phyloP scores from a whole-genome alignment of 495 filamentous ascomycete genomes.

The Recurvomyces mirabilis region DNA sequence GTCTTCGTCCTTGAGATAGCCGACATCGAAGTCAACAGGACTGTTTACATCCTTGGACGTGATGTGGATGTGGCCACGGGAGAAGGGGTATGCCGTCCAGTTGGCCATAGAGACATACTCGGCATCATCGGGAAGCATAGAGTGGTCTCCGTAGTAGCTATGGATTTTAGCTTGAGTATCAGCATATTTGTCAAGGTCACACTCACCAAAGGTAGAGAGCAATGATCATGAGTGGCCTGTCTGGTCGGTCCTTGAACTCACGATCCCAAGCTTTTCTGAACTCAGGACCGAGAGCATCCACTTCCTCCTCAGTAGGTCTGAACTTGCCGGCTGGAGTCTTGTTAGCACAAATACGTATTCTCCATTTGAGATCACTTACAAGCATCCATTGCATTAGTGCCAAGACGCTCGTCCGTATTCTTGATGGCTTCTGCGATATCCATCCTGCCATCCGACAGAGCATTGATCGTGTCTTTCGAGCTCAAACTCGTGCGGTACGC shows the following conservation, averaged over 20 bases:
- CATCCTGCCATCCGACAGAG: slow-evolving; percentile 27
- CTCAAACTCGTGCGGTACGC: slow-evolving; percentile 19
- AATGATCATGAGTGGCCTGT: slow-evolving; percentile 21
- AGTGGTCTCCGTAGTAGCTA: slow-evolving; percentile 19
- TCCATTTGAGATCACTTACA: too few relatives aligned
- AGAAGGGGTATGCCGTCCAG: slow-evolving; percentile 41
- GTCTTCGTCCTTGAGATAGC: slow-evolving; percentile 26
- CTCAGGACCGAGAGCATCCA: slow-evolving; percentile 21
- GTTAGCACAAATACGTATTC: too few relatives aligned
- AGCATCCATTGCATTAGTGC: slow-evolving; percentile 42
- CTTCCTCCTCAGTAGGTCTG: slow-evolving; percentile 19
- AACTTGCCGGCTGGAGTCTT: slow-evolving; percentile 23
- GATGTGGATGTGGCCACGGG: slow-evolving; percentile 47
- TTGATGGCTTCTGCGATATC: slow-evolving; percentile 24
- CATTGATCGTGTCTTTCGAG: slow-evolving; percentile 21
- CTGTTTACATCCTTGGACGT: slow-evolving; percentile 26
- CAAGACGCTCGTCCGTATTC: slow-evolving; percentile 27
- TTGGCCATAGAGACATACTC: slow-evolving; percentile 18
- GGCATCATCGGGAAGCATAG: slow-evolving; percentile 12
- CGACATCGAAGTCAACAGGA: slow-evolving; percentile 31
- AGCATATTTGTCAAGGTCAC: too few relatives aligned
- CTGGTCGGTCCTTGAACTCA: slow-evolving; percentile 18
- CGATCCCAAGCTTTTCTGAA: slow-evolving; percentile 21
- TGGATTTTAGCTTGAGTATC: too few relatives aligned
- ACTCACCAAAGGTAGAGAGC: slow-evolving; percentile 15